Base-by-base conservation (phyloP, 805 yeast species). In the Starmerella stigmatis region DNA sequence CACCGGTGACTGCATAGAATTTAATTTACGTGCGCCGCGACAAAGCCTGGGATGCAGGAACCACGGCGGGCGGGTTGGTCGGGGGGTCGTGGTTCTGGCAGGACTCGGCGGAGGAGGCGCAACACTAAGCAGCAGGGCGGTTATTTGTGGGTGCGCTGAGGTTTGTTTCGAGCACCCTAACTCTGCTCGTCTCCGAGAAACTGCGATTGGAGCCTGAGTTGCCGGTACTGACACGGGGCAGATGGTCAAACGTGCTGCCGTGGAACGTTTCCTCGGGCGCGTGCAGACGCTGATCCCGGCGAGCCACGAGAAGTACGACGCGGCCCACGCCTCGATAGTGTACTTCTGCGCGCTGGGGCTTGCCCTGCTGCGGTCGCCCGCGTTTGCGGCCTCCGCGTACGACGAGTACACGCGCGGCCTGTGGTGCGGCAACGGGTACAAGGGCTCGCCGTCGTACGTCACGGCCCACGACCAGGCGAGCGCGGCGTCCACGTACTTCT, bases 401-500 rank as follows among this genome's bases (percentile, higher is more conserved):
- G 45, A 15, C 11, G 21, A 21, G n/a, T 51, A 46, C 35, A n/a
- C 44, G 12, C 31, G 33, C 1, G 29, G 11, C 2, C 34, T 51
- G 25, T 51, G 44, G 39, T 34, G 41, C n/a, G 51, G 49, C 21
- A 25, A 30, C 37, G 55, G 55, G 3, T 51, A 44, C 35, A 33
- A 33, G 22, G 46, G 41, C 27, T 43, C 48, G 11, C 21, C 31
- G 10, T 31, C 41, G 13, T 48, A 45, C 37, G 11, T 11, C 9
- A 13, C 33, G 17, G 26, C 32, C 3, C 19, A 25, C 3, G 42
- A 25, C 15, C 20, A 26, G 8, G 30, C 53, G 7, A 45, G 44
- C 23, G 31, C 49, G 3, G 33, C 48, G 5, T 76, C 86, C 5
- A 86, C 96, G 0, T 76, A 78, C 52, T 82, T 86, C 64, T 88